Conservation (phyloP, 148 eudicot genomes). For the Silene conica region DNA sequence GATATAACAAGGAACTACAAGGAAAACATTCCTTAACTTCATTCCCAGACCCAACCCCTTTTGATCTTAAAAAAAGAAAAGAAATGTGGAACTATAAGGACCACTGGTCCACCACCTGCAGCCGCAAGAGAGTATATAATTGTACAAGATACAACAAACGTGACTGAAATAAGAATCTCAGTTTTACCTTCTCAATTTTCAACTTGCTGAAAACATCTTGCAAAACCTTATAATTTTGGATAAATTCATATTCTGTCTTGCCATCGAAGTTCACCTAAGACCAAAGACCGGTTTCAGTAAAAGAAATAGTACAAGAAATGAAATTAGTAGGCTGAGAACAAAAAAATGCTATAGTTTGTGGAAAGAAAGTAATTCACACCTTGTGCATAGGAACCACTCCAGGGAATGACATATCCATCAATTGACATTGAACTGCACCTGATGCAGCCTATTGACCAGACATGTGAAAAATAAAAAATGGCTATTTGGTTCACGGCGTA, state of each 20-base stretch:
- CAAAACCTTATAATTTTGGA: slow-evolving; percentile 93
- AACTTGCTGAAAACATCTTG: slow-evolving; percentile 91
- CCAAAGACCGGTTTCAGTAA: slow-evolving; percentile 18
- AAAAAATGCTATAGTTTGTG: neutral
- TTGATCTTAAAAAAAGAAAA: neutral
- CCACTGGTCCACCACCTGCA: neutral
- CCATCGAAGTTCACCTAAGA: slow-evolving; percentile 84
- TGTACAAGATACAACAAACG: neutral
- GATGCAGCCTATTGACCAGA: slow-evolving; percentile 65
- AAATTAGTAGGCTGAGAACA: neutral
- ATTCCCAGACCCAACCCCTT: neutral
- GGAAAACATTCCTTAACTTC: neutral
- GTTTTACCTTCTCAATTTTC: slow-evolving; percentile 72
- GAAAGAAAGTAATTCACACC: slow-evolving; percentile 32
- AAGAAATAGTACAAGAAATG: neutral
- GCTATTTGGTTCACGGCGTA: too few relatives aligned
- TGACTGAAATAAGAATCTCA: neutral
- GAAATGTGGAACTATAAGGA: neutral
- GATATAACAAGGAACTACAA: too few relatives aligned
- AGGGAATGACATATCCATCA: slow-evolving; percentile 83
- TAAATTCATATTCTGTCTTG: slow-evolving; percentile 86
- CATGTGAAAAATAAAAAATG: neutral
- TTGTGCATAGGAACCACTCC: slow-evolving; percentile 96
- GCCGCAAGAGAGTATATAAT: neutral
- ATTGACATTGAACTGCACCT: slow-evolving; percentile 96